Evolutionary conservation across 2,329 filamentous ascomycete species (phyloP).

Genomic region (Calcarisporium arbuscula): DNA sequence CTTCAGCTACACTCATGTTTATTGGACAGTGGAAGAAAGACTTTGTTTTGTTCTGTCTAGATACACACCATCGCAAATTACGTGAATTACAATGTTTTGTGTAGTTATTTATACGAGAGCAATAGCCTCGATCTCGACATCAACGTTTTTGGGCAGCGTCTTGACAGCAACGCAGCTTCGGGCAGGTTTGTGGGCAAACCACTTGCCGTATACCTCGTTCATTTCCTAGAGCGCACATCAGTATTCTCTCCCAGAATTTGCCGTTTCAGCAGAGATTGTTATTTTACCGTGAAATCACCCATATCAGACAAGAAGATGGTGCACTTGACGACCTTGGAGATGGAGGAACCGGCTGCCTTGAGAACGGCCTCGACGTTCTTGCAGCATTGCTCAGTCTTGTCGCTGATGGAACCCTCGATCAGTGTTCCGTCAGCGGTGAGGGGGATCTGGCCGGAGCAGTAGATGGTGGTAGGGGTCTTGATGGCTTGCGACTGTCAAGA

Average conservation of each 20-base stretch:
- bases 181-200: conserved; percentile 79
- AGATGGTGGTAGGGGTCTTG: conserved; percentile 59
- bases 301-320: conserved; percentile 90
- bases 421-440: conserved; percentile 50
- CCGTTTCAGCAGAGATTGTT: no score
- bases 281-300: conserved; percentile 66
- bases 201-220: conserved; percentile 81
- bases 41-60: no score
- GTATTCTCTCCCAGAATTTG: no score
- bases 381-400: conserved; percentile 59
- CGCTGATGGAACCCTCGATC: conserved; percentile 51
- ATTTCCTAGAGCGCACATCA: conserved; percentile 45
- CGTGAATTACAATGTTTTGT: no score
- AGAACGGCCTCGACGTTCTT: conserved; percentile 81
- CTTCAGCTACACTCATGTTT: not conserved
- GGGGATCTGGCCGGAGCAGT: conserved; percentile 70
- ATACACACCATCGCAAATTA: no score
- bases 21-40: no score
- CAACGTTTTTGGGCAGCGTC: conserved; percentile 77
- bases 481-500: conserved; percentile 54
- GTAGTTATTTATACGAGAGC: conserved; percentile 50
- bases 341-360: conserved; percentile 68
- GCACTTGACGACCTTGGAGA: conserved; percentile 82
- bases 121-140: conserved; percentile 87
- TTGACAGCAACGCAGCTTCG: conserved; percentile 87